These are phyloP conservation scores for Emmonsia crescens DNA, from an alignment of 2,329 filamentous ascomycete genomes.

Conservation along the genomic window DNA sequence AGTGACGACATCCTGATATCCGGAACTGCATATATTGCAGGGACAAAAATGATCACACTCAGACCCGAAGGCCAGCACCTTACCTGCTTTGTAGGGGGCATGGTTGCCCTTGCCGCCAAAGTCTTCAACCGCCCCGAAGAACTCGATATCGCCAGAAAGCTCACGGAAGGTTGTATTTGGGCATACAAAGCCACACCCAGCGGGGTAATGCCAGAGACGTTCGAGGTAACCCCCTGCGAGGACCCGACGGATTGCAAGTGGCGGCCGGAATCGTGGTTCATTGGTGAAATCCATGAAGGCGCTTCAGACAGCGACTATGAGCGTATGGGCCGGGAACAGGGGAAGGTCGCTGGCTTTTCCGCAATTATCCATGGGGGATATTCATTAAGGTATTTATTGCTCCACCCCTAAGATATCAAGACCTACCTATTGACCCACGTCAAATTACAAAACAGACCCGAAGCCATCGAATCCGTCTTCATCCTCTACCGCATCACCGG, in stretches of 20 bases:
- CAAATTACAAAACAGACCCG: constrained; percentile 42
- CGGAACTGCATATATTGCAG: constrained; percentile 38
- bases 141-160: constrained; percentile 38
- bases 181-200: constrained; percentile 39
- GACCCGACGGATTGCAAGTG: constrained; percentile 9
- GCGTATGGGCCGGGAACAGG: constrained; percentile 5
- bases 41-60: constrained; percentile 27
- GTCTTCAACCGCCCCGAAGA: constrained; percentile 42
- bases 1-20: constrained; percentile 63
- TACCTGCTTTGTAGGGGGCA: constrained; percentile 45
- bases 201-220: constrained; percentile 46
- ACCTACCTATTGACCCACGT: background rate
- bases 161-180: constrained; percentile 48
- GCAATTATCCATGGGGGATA: constrained; percentile 8
- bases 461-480: constrained; percentile 81
- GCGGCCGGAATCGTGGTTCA: constrained; percentile 8
- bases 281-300: constrained; percentile 5
- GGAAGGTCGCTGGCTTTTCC: constrained; percentile 10
- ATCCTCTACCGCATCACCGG: constrained; percentile 87
- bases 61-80: constrained; percentile 41
- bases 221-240: constrained; percentile 33
- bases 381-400: constrained; percentile 10
- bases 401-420: background rate
- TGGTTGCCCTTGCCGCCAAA: constrained; percentile 43
- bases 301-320: constrained; percentile 4